Base-by-base conservation (phyloP, 2,329 filamentous ascomycete genomes). In the Lachnellula occidentalis region DNA sequence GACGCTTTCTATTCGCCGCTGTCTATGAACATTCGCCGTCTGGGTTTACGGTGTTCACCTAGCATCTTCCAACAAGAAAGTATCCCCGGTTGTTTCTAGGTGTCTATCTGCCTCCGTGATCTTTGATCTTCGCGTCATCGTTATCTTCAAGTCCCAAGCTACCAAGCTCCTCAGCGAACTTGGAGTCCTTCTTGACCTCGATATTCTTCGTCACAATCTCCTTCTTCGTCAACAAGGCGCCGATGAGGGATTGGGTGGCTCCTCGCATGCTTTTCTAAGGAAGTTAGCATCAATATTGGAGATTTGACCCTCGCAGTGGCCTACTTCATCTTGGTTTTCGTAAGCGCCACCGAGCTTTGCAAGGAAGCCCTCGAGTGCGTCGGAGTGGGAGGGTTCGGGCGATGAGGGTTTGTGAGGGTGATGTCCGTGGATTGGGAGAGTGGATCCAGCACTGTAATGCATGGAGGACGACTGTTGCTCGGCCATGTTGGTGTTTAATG, bases 311-410 rank as follows among this genome's bases (percentile, higher is more conserved):
- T 39, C 7, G 36, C 5, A 15, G 5, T 17, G 14, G n/a, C 9
- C n/a, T 39, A 39, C 36, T 17, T 39, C n/a, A 17, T 39, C n/a
- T 17, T 39, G 14, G 14, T 15, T n/a, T 5, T n/a, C 36, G 36
- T 53, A 19, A 34, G 37, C 51, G 31, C 46, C 39, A 19, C 45
- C 45, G 21, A 54, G 36, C 19, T 49, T n/a, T 9, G 27, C 31
- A 24, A 54, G 45, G 46, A 50, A 54, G 24, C 15, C 14, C 37
- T 24, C 42, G 19, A 54, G 51, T 19, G 45, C 46, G 19, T 54
- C 45, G 12, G 51, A 54, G 19, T 54, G 37, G 31, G 36, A 6
- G 6, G 21, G 27, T 9, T 14, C 2, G 19, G 15, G 15, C 21
- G 43, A 21, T 19, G n/a, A 39, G 14, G 36, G n/a, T 17, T 39